phyloP scores from a whole-genome alignment of 2,329 filamentous ascomycete species.

The Aurifilum marmelostoma region DNA sequence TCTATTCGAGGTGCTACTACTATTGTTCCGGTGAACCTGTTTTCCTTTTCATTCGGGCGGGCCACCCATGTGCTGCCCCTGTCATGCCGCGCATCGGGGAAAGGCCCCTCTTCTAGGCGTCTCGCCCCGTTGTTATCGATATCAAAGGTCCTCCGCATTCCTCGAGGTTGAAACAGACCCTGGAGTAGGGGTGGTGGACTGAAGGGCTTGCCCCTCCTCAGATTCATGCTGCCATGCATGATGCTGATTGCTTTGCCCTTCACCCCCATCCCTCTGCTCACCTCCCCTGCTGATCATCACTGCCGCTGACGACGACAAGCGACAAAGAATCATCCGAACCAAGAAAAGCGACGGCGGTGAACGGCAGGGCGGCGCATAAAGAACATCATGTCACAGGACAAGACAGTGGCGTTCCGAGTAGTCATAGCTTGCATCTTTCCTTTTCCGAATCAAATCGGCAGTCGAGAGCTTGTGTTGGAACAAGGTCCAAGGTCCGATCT shows the following conservation, averaged over 20 bases:
- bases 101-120: constrained; percentile 15
- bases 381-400: constrained; percentile 8
- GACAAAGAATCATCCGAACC: not conserved
- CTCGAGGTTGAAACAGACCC: constrained; percentile 27
- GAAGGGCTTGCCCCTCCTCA: not conserved
- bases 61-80: not conserved
- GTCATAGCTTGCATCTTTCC: not conserved
- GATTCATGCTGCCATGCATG: constrained; percentile 18
- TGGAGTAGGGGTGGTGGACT: constrained; percentile 6
- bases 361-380: constrained; percentile 20
- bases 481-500: not conserved
- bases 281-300: constrained; percentile 10
- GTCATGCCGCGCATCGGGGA: constrained; percentile 8
- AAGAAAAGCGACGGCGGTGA: constrained; percentile 18
- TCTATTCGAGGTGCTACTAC: constrained; percentile 4
- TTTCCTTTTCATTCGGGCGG: not conserved
- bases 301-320: constrained; percentile 1
- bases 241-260: not conserved
- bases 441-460: constrained; percentile 4
- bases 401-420: constrained; percentile 1
- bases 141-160: not conserved
- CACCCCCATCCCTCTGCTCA: not conserved
- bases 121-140: constrained; percentile 17
- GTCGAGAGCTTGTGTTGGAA: not conserved
- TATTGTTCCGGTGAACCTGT: constrained; percentile 8